Evolutionary conservation across 2,329 filamentous ascomycete species (phyloP).

Genomic region (Colletotrichum sp.): DNA sequence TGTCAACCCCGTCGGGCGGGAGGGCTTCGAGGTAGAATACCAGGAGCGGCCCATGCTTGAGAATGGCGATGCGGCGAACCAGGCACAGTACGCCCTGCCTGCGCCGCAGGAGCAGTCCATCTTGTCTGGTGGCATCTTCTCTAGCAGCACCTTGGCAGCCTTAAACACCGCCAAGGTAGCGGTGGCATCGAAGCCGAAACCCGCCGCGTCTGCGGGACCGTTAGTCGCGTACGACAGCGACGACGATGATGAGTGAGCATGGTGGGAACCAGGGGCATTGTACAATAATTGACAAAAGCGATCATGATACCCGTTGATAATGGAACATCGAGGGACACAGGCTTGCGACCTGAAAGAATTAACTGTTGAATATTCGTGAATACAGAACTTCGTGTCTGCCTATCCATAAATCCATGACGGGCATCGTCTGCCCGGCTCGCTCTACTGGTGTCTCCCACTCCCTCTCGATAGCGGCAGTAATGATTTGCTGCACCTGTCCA

Average conservation of each 20-base stretch:
- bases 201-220: constrained; percentile 64
- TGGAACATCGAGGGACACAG: constrained; percentile 15
- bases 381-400: constrained; percentile 84
- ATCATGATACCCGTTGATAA: constrained; percentile 20
- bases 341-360: constrained; percentile 17
- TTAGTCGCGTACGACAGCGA: constrained; percentile 91
- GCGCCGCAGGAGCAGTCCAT: constrained; percentile 37
- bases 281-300: constrained; percentile 68
- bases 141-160: constrained; percentile 80
- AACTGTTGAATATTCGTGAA: constrained; percentile 87
- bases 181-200: constrained; percentile 59
- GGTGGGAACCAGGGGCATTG: constrained; percentile 47
- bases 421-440: constrained; percentile 76
- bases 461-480: constrained; percentile 61
- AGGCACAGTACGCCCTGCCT: constrained; percentile 27
- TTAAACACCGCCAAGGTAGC: constrained; percentile 65
- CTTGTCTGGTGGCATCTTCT: constrained; percentile 73
- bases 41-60: constrained; percentile 65
- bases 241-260: constrained; percentile 59
- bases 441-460: constrained; percentile 66
- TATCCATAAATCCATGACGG: constrained; percentile 82
- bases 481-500: constrained; percentile 57
- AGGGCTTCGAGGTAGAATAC: constrained; percentile 68
- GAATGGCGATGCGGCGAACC: constrained; percentile 45
- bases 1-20: constrained; percentile 62